These are phyloP conservation scores for Tetrapisispora fleetii DNA, from an alignment of 805 yeast genomes.

Conservation along the genomic window DNA sequence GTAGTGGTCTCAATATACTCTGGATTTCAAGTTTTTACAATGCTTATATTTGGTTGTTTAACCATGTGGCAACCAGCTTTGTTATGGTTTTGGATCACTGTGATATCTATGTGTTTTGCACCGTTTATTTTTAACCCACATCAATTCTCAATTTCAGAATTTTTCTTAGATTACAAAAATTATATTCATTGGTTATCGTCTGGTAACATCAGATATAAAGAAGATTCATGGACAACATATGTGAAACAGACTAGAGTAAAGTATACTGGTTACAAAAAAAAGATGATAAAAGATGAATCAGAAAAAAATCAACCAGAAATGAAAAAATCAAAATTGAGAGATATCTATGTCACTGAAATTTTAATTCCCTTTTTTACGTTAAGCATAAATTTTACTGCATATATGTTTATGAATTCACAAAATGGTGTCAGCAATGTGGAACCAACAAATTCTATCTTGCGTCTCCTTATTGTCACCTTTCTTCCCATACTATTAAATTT, in stretches of 20 bases:
- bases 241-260: conserved; percentile 73
- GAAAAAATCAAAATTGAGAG: conserved; percentile 68
- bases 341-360: conserved; percentile 72
- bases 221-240: conserved; percentile 71
- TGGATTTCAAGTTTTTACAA: conserved; percentile 60
- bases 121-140: conserved; percentile 74
- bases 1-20: conserved; percentile 67
- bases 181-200: conserved; percentile 69
- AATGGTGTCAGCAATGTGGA: conserved; percentile 56
- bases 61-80: conserved; percentile 76
- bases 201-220: conserved; percentile 60
- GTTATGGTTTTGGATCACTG: conserved; percentile 66
- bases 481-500: conserved; percentile 39
- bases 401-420: conserved; percentile 74
- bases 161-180: conserved; percentile 56
- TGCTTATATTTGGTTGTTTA: conserved; percentile 64
- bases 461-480: conserved; percentile 46
- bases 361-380: conserved; percentile 63
- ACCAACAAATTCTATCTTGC: conserved; percentile 47
- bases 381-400: conserved; percentile 60
- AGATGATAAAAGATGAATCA: conserved; percentile 53
- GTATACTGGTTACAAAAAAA: conserved; percentile 83
- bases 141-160: conserved; percentile 60
- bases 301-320: conserved; percentile 56
- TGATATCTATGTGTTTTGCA: conserved; percentile 53